Evolutionary conservation across 2,329 filamentous ascomycete species (phyloP).

Genomic region (Fusarium vanettenii): DNA sequence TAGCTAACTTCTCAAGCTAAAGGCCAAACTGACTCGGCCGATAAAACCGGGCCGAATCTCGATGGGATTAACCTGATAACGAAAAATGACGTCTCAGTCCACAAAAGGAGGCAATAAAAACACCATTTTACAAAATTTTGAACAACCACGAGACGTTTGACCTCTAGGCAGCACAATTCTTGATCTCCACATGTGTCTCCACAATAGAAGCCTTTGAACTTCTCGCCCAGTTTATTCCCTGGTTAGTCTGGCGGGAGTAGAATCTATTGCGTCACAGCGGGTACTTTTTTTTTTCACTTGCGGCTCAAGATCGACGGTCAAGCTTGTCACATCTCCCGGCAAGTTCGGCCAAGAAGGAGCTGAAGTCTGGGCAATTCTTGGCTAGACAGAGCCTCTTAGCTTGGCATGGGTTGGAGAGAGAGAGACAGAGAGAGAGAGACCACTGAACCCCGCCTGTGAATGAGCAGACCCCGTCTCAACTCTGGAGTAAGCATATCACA

Average conservation of each 20-base stretch:
- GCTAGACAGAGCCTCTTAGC: not conserved
- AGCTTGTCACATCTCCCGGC: not conserved
- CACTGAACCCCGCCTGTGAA: not conserved
- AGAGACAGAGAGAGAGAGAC: not conserved
- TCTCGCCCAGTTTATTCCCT: constrained; percentile 1
- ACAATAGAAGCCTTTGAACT: not conserved
- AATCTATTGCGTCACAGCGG: not conserved
- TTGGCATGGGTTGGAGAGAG: not conserved
- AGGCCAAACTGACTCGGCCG: not conserved
- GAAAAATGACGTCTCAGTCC: not conserved
- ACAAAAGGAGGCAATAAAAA: not conserved
- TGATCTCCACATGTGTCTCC: not conserved
- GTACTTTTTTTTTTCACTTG: not conserved
- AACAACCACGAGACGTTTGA: not conserved
- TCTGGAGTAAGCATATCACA: not conserved
- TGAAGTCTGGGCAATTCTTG: not conserved
- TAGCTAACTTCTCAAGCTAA: not conserved
- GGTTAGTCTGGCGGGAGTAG: not conserved
- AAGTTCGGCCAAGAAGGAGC: not conserved
- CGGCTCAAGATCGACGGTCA: not conserved
- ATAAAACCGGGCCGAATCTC: not conserved
- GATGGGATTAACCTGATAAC: not conserved
- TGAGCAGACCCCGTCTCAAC: not conserved
- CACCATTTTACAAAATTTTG: not conserved
- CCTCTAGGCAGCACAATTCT: constrained; percentile 9